phyloP scores from a whole-genome alignment of 768 basidiomycete species.

The Gymnopilus dilepis region DNA sequence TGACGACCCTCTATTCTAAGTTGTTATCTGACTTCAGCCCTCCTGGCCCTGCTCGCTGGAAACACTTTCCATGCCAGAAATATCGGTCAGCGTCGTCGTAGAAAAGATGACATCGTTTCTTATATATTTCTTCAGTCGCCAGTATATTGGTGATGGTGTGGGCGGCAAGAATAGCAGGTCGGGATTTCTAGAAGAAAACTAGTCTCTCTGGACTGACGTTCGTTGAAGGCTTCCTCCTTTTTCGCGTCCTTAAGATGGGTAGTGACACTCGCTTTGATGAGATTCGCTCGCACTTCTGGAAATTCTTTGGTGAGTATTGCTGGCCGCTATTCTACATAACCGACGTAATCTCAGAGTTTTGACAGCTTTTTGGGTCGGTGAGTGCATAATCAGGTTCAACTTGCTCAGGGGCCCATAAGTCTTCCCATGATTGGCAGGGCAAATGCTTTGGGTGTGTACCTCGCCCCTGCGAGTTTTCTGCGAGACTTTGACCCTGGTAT shows the following conservation, averaged over 20 bases:
- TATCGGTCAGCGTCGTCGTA: slow-evolving; percentile 36
- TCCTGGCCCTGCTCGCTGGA: slow-evolving; percentile 66
- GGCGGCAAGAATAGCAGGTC: slow-evolving; percentile 63
- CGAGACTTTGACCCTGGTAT: background rate
- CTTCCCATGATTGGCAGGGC: slow-evolving; percentile 35
- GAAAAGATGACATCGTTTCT: background rate
- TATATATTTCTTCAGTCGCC: slow-evolving; percentile 37
- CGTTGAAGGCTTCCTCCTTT: slow-evolving; percentile 63
- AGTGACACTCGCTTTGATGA: slow-evolving; percentile 72
- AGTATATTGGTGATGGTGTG: slow-evolving; percentile 70
- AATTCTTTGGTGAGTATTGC: slow-evolving; percentile 53
- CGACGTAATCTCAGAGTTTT: background rate
- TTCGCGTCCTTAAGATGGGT: slow-evolving; percentile 71
- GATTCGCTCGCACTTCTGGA: slow-evolving; percentile 68
- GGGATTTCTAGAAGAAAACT: slow-evolving; percentile 8
- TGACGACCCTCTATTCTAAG: background rate
- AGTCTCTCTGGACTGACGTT: background rate
- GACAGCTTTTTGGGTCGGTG: slow-evolving; percentile 61
- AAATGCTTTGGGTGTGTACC: slow-evolving; percentile 61
- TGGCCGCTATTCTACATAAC: background rate
- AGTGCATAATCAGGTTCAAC: slow-evolving; percentile 4
- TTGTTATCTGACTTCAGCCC: slow-evolving; percentile 44
- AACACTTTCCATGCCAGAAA: slow-evolving; percentile 65
- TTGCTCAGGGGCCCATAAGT: background rate
- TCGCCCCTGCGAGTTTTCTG: background rate